Percentiles rank a stretch among this genome's conserved stretches.
Evolutionary conservation across 2,329 filamentous ascomycete species (phyloP).

Genomic region (Trichoderma sp.): DNA sequence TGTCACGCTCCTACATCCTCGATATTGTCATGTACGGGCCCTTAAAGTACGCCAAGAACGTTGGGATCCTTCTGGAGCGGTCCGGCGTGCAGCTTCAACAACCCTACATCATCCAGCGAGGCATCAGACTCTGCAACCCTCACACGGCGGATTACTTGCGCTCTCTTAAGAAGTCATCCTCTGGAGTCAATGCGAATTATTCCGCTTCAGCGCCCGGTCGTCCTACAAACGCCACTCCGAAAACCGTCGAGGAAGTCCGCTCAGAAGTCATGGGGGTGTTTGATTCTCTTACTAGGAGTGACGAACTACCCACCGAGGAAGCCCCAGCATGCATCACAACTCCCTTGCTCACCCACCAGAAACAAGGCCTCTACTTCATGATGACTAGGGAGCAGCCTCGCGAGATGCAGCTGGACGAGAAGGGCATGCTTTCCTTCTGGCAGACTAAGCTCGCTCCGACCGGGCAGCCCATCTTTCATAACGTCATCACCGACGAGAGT

Average conservation of each 20-base stretch:
- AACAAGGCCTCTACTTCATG: constrained; percentile 88
- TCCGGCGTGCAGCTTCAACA: constrained; percentile 64
- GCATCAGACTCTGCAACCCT: constrained; percentile 73
- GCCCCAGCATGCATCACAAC: constrained; percentile 61
- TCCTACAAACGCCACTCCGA: constrained; percentile 31
- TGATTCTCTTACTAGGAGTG: constrained; percentile 72
- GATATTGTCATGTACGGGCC: constrained; percentile 79
- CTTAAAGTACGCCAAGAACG: constrained; percentile 57
- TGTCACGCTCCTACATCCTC: constrained; percentile 60
- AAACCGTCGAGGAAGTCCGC: constrained; percentile 82
- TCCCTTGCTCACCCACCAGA: constrained; percentile 77
- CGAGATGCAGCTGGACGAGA: constrained; percentile 55
- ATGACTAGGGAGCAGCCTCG: constrained; percentile 67
- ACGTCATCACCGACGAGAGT: constrained; percentile 77
- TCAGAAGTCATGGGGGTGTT: constrained; percentile 84
- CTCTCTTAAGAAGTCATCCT: constrained; percentile 31
- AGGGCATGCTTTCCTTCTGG: constrained; percentile 73
- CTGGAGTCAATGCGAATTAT: constrained; percentile 27
- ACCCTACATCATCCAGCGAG: constrained; percentile 63
- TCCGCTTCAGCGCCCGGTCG: constrained; percentile 29
- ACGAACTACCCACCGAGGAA: constrained; percentile 72
- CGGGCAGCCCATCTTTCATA: constrained; percentile 64
- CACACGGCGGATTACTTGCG: constrained; percentile 55
- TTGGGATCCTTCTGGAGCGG: constrained; percentile 65
- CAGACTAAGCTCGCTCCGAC: constrained; percentile 51